Evolutionary conservation across 306 rosid genomes (phyloP).

Genomic region (Arachis stenosperma): DNA sequence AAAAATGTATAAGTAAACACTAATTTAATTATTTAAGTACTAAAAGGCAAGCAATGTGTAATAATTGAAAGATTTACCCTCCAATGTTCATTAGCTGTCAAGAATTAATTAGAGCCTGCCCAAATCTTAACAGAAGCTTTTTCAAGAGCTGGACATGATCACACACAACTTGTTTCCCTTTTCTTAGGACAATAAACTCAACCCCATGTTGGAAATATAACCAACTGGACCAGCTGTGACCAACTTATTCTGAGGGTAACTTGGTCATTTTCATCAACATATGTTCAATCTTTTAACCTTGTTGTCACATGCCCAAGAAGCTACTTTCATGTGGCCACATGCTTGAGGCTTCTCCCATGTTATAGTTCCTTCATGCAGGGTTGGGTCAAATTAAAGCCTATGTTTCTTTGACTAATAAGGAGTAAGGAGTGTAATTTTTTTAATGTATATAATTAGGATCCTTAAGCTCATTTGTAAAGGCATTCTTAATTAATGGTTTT

Average conservation of each 20-base stretch:
- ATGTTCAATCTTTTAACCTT: slow-evolving; percentile 49
- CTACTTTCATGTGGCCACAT: slow-evolving; percentile 95
- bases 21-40: not conserved
- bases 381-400: slow-evolving; percentile 55
- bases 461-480: slow-evolving; percentile 42
- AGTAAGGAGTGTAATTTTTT: not conserved
- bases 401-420: slow-evolving; percentile 60
- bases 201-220: slow-evolving; percentile 37
- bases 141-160: slow-evolving; percentile 54
- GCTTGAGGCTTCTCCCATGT: slow-evolving; percentile 76
- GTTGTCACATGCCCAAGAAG: slow-evolving; percentile 76
- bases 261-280: slow-evolving; percentile 48
- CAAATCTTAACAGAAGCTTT: slow-evolving; percentile 78
- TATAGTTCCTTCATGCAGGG: slow-evolving; percentile 61
- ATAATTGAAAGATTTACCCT: slow-evolving; percentile 67
- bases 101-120: slow-evolving; percentile 65
- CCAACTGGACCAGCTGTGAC: slow-evolving; percentile 41
- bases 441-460: slow-evolving; percentile 33
- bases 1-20: too few relatives aligned
- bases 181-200: slow-evolving; percentile 52
- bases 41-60: slow-evolving; percentile 54
- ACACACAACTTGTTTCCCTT: slow-evolving; percentile 49
- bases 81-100: slow-evolving; percentile 80
- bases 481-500: slow-evolving; percentile 6
- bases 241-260: slow-evolving; percentile 51